Evolutionary conservation across 78 protist genomes (phyloP).

Genomic region (Dictyostelium firmibasis): DNA sequence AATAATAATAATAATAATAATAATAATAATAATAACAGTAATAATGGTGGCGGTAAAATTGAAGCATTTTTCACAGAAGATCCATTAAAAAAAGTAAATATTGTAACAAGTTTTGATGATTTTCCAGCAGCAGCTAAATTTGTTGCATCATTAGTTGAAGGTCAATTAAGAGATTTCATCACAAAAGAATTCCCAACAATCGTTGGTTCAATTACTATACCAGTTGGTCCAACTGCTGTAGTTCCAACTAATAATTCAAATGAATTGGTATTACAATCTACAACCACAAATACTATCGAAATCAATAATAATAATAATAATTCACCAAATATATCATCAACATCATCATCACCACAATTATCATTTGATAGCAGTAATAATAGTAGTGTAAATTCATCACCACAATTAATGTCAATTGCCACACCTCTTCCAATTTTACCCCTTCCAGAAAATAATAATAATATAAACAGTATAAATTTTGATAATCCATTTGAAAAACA

Average conservation of each 20-base stretch:
- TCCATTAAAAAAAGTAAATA: conserved; percentile 46
- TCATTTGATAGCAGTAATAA: neutral
- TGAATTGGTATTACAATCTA: neutral
- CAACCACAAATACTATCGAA: neutral
- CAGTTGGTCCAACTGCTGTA: neutral
- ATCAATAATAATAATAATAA: neutral
- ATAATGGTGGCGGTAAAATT: neutral
- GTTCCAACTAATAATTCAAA: neutral
- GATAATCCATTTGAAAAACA: neutral
- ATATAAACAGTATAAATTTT: neutral
- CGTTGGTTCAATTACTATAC: conserved; percentile 48
- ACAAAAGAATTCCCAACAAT: conserved; percentile 63
- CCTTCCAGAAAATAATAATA: neutral
- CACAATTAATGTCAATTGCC: neutral
- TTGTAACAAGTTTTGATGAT: conserved; percentile 54
- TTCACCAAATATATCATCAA: neutral
- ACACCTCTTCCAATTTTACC: neutral
- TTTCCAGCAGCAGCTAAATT: conserved; percentile 68
- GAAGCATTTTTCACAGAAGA: conserved; percentile 63
- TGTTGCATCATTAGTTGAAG: conserved; percentile 39
- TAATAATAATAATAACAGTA: neutral
- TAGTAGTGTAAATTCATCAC: neutral
- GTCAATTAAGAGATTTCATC: conserved; percentile 48
- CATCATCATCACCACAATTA: conserved; percentile 8
- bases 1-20: neutral